Evolutionary conservation across 208 protist genomes (phyloP), one percentile per base, ranked within the genome.

Genomic region (Acanthamoeba triangularis): DNA sequence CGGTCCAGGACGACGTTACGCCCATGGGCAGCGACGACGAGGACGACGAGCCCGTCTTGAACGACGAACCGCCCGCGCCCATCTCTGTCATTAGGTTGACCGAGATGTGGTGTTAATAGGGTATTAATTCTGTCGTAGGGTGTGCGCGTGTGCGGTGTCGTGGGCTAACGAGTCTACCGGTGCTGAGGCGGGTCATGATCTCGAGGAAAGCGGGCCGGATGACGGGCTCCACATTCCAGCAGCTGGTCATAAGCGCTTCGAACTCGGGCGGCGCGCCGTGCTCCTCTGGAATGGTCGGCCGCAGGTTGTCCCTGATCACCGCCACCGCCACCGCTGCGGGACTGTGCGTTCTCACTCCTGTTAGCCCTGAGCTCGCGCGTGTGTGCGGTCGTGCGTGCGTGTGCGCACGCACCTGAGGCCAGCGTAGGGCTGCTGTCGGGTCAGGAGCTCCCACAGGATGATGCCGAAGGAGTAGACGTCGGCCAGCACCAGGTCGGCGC

Each of bases 401-500:
- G 49, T 4, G 49, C 7, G 49, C 7, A 11, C 7, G 49, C 49
- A 52, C 49, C 59, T 65, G 2, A 87, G 18, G 2, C 78, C 87
- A 1, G 47, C 87, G 47, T 93, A 93, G 41, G 87, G 87, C 25
- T 72, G 41, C 59, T 93, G 23, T 3, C 87, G 2, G 23, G 61
- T 74, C 16, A 93, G 37, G 2, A 93, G 18, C 65, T 93, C 87
- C 87, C 87, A 93, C 56, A 93, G 10, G 59, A 93, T 72, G 47
- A 93, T 93, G 37, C 87, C 87, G 37, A 61, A 90, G 8, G 49
- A 65, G 41, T 90, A 90, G 28, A 90, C 80, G 35, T 90, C 80
- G 44, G 80, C 80, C 16, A 90, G 47, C 4, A 63, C n/a, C 35
- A 47, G 35, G n/a, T 90, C 80, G 28, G 37, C 80, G 13, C 54